Conservation (phyloP, 441 rosid species). For the Populus hybrid region DNA sequence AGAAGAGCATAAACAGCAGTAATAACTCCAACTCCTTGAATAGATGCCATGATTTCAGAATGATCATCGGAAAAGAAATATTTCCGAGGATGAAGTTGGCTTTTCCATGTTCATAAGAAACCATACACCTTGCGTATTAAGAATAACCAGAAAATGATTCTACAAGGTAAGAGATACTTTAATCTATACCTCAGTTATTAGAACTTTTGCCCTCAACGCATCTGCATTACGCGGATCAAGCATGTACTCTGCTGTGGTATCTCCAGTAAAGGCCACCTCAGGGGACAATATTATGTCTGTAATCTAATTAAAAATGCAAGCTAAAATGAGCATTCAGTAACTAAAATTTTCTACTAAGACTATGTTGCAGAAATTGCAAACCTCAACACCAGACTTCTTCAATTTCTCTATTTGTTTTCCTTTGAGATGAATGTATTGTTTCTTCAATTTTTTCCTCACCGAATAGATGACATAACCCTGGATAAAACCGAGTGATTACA, state of each 20-base stretch:
- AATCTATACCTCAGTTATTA: slow-evolving; percentile 75
- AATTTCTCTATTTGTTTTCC: slow-evolving; percentile 89
- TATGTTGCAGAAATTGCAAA: slow-evolving; percentile 25
- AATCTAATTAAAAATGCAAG: slow-evolving; percentile 43
- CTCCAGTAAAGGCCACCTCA: slow-evolving; percentile 93
- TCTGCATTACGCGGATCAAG: slow-evolving; percentile 91
- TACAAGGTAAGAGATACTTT: slow-evolving; percentile 6
- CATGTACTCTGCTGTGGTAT: slow-evolving; percentile 92
- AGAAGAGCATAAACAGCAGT: neutral
- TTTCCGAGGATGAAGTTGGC: neutral
- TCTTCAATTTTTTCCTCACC: slow-evolving; percentile 78
- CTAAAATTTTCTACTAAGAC: neutral
- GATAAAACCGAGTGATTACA: slow-evolving; percentile 14
- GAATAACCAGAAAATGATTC: neutral
- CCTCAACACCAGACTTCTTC: slow-evolving; percentile 86
- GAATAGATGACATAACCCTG: slow-evolving; percentile 94
- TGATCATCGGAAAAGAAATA: neutral
- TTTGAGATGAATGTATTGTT: slow-evolving; percentile 80
- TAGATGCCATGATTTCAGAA: neutral
- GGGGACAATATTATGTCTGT: slow-evolving; percentile 76
- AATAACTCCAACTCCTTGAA: neutral
- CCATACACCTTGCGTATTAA: neutral
- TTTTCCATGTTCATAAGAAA: neutral
- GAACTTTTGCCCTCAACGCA: slow-evolving; percentile 89
- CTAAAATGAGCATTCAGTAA: slow-evolving; percentile 11